Conservation (phyloP, 148 eudicot genomes). For the Nyssa sinensis region DNA sequence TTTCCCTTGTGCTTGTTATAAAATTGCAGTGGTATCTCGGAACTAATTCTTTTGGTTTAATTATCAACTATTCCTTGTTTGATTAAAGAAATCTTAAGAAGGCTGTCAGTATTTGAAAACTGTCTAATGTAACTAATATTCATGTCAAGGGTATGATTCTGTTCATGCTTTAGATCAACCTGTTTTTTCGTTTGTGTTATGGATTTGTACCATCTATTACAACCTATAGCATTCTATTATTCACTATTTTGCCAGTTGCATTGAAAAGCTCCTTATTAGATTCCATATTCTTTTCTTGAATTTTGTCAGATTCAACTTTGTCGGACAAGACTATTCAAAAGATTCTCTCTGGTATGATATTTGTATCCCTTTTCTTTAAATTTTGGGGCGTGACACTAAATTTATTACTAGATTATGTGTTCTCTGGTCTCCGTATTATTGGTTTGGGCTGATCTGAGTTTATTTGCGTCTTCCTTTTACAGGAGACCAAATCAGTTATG, state of each 20-base stretch:
- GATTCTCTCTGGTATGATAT: conserved; percentile 62
- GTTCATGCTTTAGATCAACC: background rate
- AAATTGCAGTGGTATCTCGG: too few relatives aligned
- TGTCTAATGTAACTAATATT: too few relatives aligned
- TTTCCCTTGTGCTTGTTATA: too few relatives aligned
- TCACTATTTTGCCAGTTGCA: background rate
- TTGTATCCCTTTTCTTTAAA: background rate
- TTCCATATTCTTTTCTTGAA: conserved; percentile 12
- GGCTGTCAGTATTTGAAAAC: background rate
- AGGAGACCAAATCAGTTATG: conserved; percentile 56
- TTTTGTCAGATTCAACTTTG: conserved; percentile 49
- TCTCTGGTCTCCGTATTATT: background rate
- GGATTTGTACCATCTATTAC: background rate
- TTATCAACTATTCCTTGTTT: background rate
- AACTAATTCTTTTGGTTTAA: too few relatives aligned
- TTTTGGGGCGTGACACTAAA: background rate
- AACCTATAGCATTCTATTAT: background rate
- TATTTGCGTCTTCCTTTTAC: background rate
- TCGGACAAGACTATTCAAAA: conserved; percentile 83
- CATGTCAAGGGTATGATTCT: too few relatives aligned
- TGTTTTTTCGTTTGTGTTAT: background rate
- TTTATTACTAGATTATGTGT: background rate
- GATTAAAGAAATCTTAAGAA: background rate
- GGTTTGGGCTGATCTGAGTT: conserved; percentile 8
- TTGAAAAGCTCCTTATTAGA: background rate